These are phyloP conservation scores for Monilinia fructigena DNA, from an alignment of 2,329 filamentous ascomycete genomes.

Conservation along the genomic window DNA sequence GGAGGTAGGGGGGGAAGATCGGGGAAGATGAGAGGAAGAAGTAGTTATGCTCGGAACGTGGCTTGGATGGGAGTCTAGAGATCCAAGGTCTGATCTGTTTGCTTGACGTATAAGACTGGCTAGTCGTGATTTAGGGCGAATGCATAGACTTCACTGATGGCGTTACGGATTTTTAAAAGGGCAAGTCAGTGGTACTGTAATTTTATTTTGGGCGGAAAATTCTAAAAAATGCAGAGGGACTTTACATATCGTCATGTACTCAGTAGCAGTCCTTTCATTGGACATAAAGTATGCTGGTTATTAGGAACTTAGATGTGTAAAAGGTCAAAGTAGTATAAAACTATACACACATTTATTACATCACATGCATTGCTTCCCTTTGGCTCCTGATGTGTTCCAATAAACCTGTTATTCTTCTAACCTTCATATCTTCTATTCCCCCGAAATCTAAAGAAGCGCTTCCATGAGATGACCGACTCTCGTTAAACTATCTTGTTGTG, in stretches of 20 bases:
- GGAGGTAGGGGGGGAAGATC: conserved; percentile 21
- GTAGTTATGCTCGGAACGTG: neutral
- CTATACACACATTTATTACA: neutral
- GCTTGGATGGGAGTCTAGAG: neutral
- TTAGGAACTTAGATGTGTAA: neutral
- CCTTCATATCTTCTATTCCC: neutral
- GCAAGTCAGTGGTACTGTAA: neutral
- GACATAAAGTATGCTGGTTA: neutral
- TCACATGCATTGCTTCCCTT: neutral
- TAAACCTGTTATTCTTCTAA: neutral
- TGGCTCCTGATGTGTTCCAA: neutral
- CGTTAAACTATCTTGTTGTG: neutral
- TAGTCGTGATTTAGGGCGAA: neutral
- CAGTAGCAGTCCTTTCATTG: too few relatives aligned
- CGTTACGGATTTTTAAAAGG: neutral
- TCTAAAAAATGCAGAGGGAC: neutral
- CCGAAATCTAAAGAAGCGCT: neutral
- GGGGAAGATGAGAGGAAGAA: neutral
- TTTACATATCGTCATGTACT: neutral
- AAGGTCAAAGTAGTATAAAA: neutral
- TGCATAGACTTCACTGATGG: conserved; percentile 1
- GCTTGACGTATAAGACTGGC: neutral
- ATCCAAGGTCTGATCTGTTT: neutral
- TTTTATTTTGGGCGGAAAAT: neutral
- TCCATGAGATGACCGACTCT: neutral